Evolutionary conservation across 164 flowering plant species (phyloP), one percentile per base, ranked within the genome.

Genomic region (Dillenia suffruticosa): DNA sequence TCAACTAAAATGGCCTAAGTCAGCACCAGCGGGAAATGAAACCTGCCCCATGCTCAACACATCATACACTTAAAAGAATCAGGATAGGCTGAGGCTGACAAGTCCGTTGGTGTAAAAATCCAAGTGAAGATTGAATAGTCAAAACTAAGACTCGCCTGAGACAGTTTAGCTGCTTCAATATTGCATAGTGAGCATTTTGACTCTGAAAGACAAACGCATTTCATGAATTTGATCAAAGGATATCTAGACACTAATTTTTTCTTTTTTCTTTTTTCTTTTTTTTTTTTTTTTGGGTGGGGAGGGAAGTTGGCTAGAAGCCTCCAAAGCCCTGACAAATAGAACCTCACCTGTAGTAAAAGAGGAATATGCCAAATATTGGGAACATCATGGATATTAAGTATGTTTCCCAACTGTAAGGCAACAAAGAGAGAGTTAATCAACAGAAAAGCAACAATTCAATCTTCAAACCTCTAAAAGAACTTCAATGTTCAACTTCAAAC

Each of bases 311-410:
- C 40, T 32, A 16, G 9, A 57, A 49, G 44, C 44, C 52, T 22
- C 52, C 12, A 43, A 59, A 16, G 3, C 48, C 53, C 15, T 45
- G 10, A 54, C 60, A 32, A 64, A 49, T 15, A 12, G 61, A 67
- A 57, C 22, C 93, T 57, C 68, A 94, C 99, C 79, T 74, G 77
- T 55, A 94, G 92, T 67, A 94, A 72, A 53, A 94, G 90, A 66
- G 99, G 97, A 67, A 94, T 70, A 59, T 94, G 99, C 96, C 96
- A 94, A 70, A 94, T 88, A 75, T 94, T 94, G 64, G 99, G 96
- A 72, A 94, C 96, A 79, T 94, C 97, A 70, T 88, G 92, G 54
- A 94, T 77, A 72, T 81, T 91, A 55, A 91, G 87, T 61, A 94
- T 91, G 71, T 94, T 91, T 59, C 72, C 88, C 61, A 72, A 78